These are phyloP conservation scores for Orbilia javanica DNA, from an alignment of 2,329 filamentous ascomycete genomes.

Conservation along the genomic window DNA sequence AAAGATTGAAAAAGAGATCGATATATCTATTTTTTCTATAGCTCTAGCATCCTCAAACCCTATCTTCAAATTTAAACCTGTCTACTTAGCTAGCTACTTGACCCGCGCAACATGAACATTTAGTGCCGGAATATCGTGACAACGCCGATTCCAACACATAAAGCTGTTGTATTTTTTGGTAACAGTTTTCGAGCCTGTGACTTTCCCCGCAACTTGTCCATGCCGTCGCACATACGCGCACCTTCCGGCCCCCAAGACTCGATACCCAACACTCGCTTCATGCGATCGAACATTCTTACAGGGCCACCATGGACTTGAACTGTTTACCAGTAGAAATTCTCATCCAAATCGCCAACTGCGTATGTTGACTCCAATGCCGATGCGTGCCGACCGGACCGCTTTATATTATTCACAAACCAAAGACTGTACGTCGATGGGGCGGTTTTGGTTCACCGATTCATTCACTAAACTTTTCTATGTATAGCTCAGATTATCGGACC, in stretches of 20 bases:
- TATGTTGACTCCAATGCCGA: neutral
- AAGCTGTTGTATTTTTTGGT: neutral
- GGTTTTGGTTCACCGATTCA: no score
- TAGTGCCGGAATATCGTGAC: neutral
- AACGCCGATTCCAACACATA: neutral
- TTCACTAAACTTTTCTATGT: neutral
- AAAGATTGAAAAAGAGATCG: no score
- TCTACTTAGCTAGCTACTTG: neutral
- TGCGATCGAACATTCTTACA: neutral
- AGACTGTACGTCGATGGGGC: no score
- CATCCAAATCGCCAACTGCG: constrained; percentile 20
- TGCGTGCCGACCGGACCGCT: neutral
- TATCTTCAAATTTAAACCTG: no score
- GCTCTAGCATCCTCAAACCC: no score
- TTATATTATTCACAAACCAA: no score
- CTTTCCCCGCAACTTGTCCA: neutral
- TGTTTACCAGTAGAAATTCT: constrained; percentile 27
- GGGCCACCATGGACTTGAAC: neutral
- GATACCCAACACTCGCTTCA: neutral
- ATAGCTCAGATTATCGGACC: constrained; percentile 24
- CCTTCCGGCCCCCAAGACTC: neutral
- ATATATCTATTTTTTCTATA: no score
- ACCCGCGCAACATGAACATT: no score
- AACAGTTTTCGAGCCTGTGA: neutral
- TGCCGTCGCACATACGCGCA: no score